phyloP scores from a whole-genome alignment of 768 basidiomycete genomes.

The Suillus discolor region DNA sequence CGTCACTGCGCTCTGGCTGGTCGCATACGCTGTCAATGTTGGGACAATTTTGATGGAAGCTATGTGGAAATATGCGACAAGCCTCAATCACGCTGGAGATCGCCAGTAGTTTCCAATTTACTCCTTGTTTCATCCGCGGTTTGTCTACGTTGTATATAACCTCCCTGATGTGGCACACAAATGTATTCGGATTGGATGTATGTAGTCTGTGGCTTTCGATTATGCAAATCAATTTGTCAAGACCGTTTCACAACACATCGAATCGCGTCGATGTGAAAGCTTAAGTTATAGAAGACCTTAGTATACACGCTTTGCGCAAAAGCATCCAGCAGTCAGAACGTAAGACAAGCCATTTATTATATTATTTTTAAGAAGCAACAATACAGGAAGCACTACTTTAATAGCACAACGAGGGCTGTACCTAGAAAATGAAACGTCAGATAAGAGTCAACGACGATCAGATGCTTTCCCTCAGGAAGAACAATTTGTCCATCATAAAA shows the following conservation, averaged over 20 bases:
- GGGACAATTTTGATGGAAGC: background rate
- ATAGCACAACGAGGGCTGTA: background rate
- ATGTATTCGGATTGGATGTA: background rate
- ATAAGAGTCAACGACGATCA: background rate
- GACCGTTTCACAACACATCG: background rate
- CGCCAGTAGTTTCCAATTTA: no score
- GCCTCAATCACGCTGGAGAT: background rate
- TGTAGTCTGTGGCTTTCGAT: background rate
- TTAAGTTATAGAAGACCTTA: no score
- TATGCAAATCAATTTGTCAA: background rate
- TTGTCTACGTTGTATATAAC: background rate
- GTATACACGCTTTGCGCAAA: no score
- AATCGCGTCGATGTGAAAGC: background rate
- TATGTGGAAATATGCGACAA: background rate
- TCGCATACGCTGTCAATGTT: background rate
- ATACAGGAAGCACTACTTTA: background rate
- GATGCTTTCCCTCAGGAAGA: slow-evolving; percentile 45
- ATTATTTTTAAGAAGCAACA: background rate
- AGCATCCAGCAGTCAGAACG: no score
- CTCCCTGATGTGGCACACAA: no score
- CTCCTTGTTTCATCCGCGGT: background rate
- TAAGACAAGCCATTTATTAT: no score
- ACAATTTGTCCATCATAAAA: slow-evolving; percentile 56
- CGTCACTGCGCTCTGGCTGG: background rate
- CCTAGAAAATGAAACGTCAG: background rate